Evolutionary conservation across 768 basidiomycete species (phyloP).

Genomic region (Lentinula sp.): DNA sequence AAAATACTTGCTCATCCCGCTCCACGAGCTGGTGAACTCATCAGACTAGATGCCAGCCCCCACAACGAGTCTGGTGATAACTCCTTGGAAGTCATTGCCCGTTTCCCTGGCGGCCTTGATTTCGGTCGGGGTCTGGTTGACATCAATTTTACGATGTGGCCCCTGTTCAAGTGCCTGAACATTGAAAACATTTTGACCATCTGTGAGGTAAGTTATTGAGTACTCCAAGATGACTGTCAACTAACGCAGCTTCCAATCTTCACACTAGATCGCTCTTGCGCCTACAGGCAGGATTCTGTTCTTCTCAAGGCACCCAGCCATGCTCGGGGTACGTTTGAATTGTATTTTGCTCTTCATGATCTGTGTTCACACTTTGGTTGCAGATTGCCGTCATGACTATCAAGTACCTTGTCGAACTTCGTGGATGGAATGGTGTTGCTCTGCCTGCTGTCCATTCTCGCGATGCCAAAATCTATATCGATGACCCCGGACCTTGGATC

Average conservation of each 20-base stretch:
- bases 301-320: conserved; percentile 82
- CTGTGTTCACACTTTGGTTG: conserved; percentile 4
- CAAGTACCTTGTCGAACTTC: conserved; percentile 86
- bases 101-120: conserved; percentile 91
- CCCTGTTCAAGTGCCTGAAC: conserved; percentile 20
- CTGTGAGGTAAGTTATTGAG: conserved; percentile 60
- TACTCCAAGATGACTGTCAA: background rate
- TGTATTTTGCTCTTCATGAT: background rate
- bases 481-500: conserved; percentile 97
- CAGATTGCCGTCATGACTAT: conserved; percentile 86
- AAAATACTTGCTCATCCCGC: conserved; percentile 86
- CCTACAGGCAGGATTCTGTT: conserved; percentile 86
- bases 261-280: conserved; percentile 67
- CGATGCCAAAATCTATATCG: conserved; percentile 89
- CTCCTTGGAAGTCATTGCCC: conserved; percentile 76
- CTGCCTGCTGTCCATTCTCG: conserved; percentile 79
- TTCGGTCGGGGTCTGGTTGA: conserved; percentile 89
- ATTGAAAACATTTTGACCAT: conserved; percentile 61
- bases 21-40: conserved; percentile 80
- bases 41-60: conserved; percentile 80
- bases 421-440: conserved; percentile 90
- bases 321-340: conserved; percentile 63
- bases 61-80: conserved; percentile 45
- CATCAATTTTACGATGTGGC: conserved; percentile 97
- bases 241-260: background rate